Evolutionary conservation across 2,329 filamentous ascomycete species (phyloP).

Genomic region (Talaromyces sp.): DNA sequence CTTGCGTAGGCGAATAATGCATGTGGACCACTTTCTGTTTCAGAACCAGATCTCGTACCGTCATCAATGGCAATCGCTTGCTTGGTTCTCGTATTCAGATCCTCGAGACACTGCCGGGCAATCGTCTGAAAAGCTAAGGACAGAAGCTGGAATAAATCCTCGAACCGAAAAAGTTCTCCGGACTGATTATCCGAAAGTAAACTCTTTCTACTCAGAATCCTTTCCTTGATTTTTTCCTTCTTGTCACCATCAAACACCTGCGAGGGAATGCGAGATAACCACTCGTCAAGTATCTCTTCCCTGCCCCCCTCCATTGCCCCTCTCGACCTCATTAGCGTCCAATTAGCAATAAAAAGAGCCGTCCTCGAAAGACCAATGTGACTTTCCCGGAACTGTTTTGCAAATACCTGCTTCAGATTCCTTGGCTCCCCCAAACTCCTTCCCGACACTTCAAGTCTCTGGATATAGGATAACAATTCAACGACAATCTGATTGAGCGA

Average conservation of each 20-base stretch:
- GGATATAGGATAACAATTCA: conserved; percentile 40
- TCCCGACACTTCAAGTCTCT: conserved; percentile 32
- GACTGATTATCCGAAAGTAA: conserved; percentile 27
- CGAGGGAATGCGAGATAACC: conserved; percentile 31
- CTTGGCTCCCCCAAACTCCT: conserved; percentile 28
- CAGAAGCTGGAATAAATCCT: conserved; percentile 31
- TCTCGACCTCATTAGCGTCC: conserved; percentile 37
- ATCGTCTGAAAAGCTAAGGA: conserved; percentile 27
- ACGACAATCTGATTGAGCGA: conserved; percentile 42
- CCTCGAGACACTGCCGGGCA: conserved; percentile 16
- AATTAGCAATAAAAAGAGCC: conserved; percentile 40
- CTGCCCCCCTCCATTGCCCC: conserved; percentile 24
- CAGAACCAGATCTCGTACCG: conserved; percentile 19
- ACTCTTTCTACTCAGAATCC: conserved; percentile 33
- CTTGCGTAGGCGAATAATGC: conserved; percentile 29
- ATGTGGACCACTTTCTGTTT: conserved; percentile 17
- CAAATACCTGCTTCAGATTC: conserved; percentile 41
- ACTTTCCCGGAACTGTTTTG: conserved; percentile 42
- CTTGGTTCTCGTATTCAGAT: neutral
- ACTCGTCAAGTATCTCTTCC: conserved; percentile 29
- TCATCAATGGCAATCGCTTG: conserved; percentile 9
- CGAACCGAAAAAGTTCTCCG: conserved; percentile 37
- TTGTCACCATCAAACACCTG: conserved; percentile 28
- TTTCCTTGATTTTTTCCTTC: conserved; percentile 24
- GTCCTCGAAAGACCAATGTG: conserved; percentile 40